Percentiles rank a stretch among this genome's conserved stretches.
Conservation (phyloP, 2,329 filamentous ascomycete species). For the Neocucurbitaria cava region DNA sequence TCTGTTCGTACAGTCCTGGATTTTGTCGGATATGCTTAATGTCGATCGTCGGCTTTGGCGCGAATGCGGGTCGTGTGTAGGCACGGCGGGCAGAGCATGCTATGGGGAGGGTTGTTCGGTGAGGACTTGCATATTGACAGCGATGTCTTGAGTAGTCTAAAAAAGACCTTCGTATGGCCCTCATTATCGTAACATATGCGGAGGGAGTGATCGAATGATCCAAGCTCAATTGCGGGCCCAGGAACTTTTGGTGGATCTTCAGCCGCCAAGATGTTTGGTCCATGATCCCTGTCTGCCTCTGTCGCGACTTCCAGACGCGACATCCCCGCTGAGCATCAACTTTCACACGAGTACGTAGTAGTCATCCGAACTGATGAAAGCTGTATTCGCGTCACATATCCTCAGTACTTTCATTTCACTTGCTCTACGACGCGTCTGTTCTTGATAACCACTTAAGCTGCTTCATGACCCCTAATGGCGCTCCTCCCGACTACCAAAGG, state of each 20-base stretch:
- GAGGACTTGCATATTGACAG: conserved; percentile 1
- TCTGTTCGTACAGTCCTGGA: conserved; percentile 78
- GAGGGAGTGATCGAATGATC: not conserved
- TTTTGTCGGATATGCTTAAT: conserved; percentile 90
- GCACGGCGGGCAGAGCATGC: conserved; percentile 49
- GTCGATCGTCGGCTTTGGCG: conserved; percentile 81
- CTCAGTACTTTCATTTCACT: not conserved
- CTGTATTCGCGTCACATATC: not conserved
- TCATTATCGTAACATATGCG: conserved; percentile 28
- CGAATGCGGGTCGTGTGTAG: conserved; percentile 68
- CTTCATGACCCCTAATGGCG: not conserved
- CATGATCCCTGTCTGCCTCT: conserved; percentile 4
- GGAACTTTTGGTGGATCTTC: conserved; percentile 12
- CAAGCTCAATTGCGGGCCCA: conserved; percentile 7
- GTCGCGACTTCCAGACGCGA: conserved; percentile 3
- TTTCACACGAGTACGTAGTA: not conserved
- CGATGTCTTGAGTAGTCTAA: conserved; percentile 21
- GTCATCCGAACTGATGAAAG: not conserved
- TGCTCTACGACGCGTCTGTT: not conserved
- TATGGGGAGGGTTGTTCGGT: conserved; percentile 6
- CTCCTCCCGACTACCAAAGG: not conserved
- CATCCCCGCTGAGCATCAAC: not conserved
- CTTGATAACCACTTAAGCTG: not conserved
- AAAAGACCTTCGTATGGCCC: conserved; percentile 22
- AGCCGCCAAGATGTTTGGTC: conserved; percentile 6